Conservation (phyloP, 2,329 filamentous ascomycete species). For the Aspergillus awamori region DNA sequence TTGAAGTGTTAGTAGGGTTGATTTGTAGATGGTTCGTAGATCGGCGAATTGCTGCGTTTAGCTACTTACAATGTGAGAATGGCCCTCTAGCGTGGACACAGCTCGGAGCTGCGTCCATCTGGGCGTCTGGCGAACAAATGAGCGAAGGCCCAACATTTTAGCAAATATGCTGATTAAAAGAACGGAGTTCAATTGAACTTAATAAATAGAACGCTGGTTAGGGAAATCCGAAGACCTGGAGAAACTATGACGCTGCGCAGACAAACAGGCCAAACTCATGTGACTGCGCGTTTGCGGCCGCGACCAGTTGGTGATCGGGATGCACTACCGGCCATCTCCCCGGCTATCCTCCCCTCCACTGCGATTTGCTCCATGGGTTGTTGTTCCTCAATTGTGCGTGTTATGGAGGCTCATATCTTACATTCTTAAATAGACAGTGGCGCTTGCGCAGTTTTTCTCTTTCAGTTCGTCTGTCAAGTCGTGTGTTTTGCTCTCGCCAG, state of each 20-base stretch:
- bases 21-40: background rate
- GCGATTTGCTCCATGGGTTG: background rate
- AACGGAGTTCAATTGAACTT: too few relatives aligned
- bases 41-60: too few relatives aligned
- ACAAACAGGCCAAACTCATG: constrained; percentile 38
- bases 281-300: constrained; percentile 27
- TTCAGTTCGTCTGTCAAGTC: background rate
- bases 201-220: too few relatives aligned
- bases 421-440: background rate
- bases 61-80: constrained; percentile 44
- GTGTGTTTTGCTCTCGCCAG: background rate
- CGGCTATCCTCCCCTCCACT: background rate
- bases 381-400: background rate
- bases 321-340: too few relatives aligned
- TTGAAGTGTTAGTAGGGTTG: background rate
- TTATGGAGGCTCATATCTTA: background rate
- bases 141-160: constrained; percentile 31
- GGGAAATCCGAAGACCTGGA: background rate
- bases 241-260: constrained; percentile 17
- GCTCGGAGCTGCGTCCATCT: constrained; percentile 32
- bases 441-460: background rate
- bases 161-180: too few relatives aligned
- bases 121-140: constrained; percentile 25
- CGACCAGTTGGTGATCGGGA: background rate
- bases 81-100: constrained; percentile 42